Conservation (phyloP, 2,329 filamentous ascomycete species). For the Fusarium palustre region DNA sequence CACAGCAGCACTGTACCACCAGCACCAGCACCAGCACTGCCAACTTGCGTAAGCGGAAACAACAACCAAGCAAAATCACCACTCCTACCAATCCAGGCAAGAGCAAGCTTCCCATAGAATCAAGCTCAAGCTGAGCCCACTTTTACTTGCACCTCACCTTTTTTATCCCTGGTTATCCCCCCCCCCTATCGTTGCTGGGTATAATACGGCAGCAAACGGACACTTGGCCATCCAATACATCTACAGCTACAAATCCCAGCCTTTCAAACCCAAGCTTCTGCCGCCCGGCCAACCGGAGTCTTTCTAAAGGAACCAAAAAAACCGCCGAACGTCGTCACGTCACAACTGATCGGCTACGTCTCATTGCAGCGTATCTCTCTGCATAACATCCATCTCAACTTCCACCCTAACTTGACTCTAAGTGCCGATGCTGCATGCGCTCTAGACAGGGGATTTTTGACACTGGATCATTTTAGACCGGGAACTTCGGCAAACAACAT, state of each 20-base stretch:
- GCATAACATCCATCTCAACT: conserved; percentile 37
- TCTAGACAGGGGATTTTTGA: conserved; percentile 36
- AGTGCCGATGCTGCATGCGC: conserved; percentile 43
- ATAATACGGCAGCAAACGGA: conserved; percentile 26
- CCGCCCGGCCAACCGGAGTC: conserved; percentile 44
- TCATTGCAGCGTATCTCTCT: conserved; percentile 41
- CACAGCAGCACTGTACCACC: conserved; percentile 33
- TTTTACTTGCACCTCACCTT: conserved; percentile 27
- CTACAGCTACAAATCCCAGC: conserved; percentile 21
- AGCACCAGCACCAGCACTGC: conserved; percentile 13
- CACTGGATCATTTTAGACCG: conserved; percentile 30
- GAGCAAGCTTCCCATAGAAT: conserved; percentile 24
- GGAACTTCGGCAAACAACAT: conserved; percentile 34
- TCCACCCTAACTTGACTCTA: conserved; percentile 29
- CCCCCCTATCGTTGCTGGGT: conserved; percentile 20
- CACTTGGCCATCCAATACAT: conserved; percentile 30
- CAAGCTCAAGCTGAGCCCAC: conserved; percentile 28
- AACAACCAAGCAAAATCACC: conserved; percentile 43
- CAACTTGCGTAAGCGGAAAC: conserved; percentile 39
- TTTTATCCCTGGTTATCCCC: conserved; percentile 18
- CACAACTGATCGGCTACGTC: conserved; percentile 34
- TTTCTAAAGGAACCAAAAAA: conserved; percentile 19
- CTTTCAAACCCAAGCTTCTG: conserved; percentile 29
- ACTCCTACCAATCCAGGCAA: conserved; percentile 32
- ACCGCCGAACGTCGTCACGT: conserved; percentile 31